Conservation (phyloP, 2,329 filamentous ascomycete genomes). For the Pestalotiopsis sp. region DNA sequence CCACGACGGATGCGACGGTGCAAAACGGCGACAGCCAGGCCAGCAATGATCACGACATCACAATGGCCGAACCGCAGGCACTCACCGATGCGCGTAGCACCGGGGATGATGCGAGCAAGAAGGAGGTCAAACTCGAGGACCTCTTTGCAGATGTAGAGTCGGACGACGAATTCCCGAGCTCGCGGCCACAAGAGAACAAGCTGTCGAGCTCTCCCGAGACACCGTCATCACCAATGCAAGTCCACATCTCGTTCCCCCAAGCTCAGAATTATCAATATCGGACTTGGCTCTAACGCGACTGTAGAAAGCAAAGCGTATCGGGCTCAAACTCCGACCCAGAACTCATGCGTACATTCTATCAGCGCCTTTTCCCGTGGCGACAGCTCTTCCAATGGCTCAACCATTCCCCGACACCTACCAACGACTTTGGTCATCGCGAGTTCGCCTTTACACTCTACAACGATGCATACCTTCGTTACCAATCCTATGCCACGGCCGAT, state of each 20-base stretch:
- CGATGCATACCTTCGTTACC: slow-evolving; percentile 90
- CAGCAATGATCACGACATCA: slow-evolving; percentile 38
- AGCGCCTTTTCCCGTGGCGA: slow-evolving; percentile 92
- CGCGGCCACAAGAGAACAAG: slow-evolving; percentile 40
- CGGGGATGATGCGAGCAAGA: slow-evolving; percentile 31
- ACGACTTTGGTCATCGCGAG: slow-evolving; percentile 90
- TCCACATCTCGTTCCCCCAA: slow-evolving; percentile 1
- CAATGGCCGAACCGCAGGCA: slow-evolving; percentile 41
- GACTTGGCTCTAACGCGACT: slow-evolving; percentile 19
- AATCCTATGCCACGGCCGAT: slow-evolving; percentile 63
- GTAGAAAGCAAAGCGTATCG: slow-evolving; percentile 35
- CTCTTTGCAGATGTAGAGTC: slow-evolving; percentile 62
- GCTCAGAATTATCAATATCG: neutral
- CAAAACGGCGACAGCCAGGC: slow-evolving; percentile 32
- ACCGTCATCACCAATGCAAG: slow-evolving; percentile 48
- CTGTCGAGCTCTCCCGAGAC: slow-evolving; percentile 44
- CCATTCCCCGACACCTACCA: slow-evolving; percentile 81
- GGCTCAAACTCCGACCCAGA: slow-evolving; percentile 71
- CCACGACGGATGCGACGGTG: slow-evolving; percentile 35
- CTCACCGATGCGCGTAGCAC: neutral
- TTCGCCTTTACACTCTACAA: slow-evolving; percentile 95
- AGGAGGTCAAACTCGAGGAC: slow-evolving; percentile 58
- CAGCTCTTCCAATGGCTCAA: slow-evolving; percentile 98
- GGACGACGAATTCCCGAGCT: slow-evolving; percentile 63
- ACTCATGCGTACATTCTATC: slow-evolving; percentile 91